phyloP scores from a whole-genome alignment of 306 rosid species.

The Cicer bijugum region DNA sequence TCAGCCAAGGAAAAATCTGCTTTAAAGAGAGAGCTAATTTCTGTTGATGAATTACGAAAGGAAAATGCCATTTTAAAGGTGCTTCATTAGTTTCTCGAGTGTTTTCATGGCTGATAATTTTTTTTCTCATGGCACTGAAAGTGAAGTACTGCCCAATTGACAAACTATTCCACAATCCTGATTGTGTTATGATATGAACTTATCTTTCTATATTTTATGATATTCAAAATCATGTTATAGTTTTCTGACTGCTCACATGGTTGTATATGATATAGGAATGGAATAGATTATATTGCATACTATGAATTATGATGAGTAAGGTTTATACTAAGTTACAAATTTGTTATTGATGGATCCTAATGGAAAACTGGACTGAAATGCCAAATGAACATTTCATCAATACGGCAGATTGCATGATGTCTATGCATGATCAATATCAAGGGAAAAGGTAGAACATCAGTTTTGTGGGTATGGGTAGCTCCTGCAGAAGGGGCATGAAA shows the following conservation, averaged over 20 bases:
- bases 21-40: constrained; percentile 73
- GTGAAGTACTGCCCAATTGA: not conserved
- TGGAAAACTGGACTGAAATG: constrained; percentile 24
- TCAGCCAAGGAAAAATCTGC: constrained; percentile 76
- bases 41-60: constrained; percentile 71
- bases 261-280: constrained; percentile 25
- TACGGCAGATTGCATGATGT: not conserved
- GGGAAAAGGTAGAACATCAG: not conserved
- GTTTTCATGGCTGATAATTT: constrained; percentile 26
- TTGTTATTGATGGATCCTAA: not conserved
- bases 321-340: constrained; percentile 4
- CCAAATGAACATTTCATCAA: not conserved
- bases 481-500: not conserved
- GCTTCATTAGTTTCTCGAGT: constrained; percentile 34
- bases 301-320: not conserved
- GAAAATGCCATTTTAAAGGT: constrained; percentile 82
- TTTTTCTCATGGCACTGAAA: constrained; percentile 11
- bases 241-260: not conserved
- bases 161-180: constrained; percentile 24
- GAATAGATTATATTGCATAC: not conserved
- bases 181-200: not conserved
- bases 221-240: not conserved
- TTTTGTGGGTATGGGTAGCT: not conserved
- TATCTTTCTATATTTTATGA: not conserved
- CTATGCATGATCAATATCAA: not conserved